phyloP scores from a whole-genome alignment of 805 yeast species.

The Wickerhamiella azymoides region DNA sequence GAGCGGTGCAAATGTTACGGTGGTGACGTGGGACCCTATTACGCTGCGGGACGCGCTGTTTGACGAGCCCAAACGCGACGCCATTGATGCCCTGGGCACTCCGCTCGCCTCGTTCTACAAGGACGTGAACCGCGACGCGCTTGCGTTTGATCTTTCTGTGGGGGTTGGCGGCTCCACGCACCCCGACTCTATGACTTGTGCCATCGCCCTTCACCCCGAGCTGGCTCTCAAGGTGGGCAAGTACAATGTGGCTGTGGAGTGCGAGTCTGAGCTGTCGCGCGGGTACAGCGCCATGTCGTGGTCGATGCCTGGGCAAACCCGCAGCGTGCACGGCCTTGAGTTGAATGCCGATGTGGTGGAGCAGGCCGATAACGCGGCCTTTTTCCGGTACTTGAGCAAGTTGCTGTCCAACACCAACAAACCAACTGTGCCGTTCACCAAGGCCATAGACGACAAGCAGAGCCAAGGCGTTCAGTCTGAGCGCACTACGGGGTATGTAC shows the following conservation, averaged over 20 bases:
- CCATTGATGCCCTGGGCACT: slow-evolving; percentile 1
- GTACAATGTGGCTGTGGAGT: slow-evolving; percentile 6
- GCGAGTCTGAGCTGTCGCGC: slow-evolving; percentile 2
- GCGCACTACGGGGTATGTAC: background rate
- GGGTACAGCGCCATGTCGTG: slow-evolving; percentile 8
- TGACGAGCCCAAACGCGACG: slow-evolving; percentile 1
- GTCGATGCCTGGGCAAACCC: slow-evolving; percentile 4
- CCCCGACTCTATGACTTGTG: slow-evolving; percentile 8
- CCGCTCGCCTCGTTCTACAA: slow-evolving; percentile 1
- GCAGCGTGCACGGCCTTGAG: slow-evolving; percentile 2
- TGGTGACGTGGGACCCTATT: slow-evolving; percentile 8
- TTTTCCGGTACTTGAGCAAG: background rate
- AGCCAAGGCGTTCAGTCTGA: background rate
- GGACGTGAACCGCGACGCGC: slow-evolving; percentile 7
- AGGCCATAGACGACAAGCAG: background rate
- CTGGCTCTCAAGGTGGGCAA: background rate
- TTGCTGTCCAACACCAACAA: background rate
- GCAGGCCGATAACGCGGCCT: slow-evolving; percentile 4
- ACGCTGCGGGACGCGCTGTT: slow-evolving; percentile 7
- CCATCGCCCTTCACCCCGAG: slow-evolving; percentile 8
- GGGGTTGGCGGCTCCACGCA: slow-evolving; percentile 5
- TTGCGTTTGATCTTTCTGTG: slow-evolving; percentile 6
- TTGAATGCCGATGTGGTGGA: slow-evolving; percentile 5
- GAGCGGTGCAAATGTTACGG: slow-evolving; percentile 5
- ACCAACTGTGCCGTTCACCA: background rate